Evolutionary conservation across 1,139 yeast genomes (phyloP), one percentile per base, ranked within the genome.

Genomic region (Blastobotrys arbuscula): DNA sequence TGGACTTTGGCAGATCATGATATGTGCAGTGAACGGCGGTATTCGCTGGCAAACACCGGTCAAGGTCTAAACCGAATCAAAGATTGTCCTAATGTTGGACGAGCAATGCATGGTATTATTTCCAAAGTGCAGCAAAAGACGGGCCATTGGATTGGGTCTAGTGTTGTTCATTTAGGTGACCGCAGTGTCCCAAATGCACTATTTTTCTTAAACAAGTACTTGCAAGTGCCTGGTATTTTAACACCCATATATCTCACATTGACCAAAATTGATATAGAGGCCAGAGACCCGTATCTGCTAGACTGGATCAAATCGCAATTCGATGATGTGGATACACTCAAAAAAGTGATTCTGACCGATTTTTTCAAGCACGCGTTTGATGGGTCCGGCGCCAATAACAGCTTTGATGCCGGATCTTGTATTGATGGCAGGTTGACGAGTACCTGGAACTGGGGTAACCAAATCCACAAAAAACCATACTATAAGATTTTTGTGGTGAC

Each of bases 391-490:
- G 88, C 88, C 7, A 87, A 82, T 58, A 82, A 84, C 63, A 82
- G 80, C 62, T 83, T 79, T 61, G 83, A 82, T 72, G 85, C 88
- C 23, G 92, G 92, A 1, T 78, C 85, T 13, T 83, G 92, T 65
- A 83, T 83, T 50, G 92, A 83, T 62, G 92, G 90, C 20, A 74
- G 90, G 47, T 68, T 84, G 46, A 83, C 92, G 0, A 77, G 84
- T 48, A 86, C 89, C 1, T 84, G 90, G 86, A 84, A 83, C 58
- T 84, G 86, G 75, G 82, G 88, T 47, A 83, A 84, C 60, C 74
- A 75, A 51, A 78, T 83, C 41, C 67, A 80, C 28, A 81, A 81
- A 60, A 82, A 82, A 60, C 72, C 74, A 9, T 83, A 82, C 60
- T 80, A 77, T 59, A 81, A 79, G 59, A 70, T 79, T 42, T 82